These are phyloP conservation scores for Neurospora tetraspora DNA, from an alignment of 495 filamentous ascomycete species.

Conservation along the genomic window DNA sequence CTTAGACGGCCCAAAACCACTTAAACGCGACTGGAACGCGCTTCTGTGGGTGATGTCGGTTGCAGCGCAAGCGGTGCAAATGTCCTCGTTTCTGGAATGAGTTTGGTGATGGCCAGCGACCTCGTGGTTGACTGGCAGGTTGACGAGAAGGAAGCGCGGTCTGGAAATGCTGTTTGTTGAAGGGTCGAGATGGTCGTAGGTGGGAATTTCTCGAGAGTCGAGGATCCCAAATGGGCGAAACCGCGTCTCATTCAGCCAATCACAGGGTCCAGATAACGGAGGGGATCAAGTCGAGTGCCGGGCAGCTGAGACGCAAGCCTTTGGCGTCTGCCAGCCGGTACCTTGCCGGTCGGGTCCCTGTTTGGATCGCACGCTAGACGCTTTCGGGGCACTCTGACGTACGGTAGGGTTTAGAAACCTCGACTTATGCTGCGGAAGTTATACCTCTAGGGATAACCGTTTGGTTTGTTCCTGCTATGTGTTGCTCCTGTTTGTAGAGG, in stretches of 20 bases:
- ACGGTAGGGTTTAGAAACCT: not conserved
- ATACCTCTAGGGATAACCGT: not conserved
- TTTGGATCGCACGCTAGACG: not conserved
- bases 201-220: constrained; percentile 25
- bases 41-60: constrained; percentile 3
- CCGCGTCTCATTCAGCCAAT: constrained; percentile 24
- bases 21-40: constrained; percentile 35
- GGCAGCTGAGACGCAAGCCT: not conserved
- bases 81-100: not conserved
- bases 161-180: constrained; percentile 15
- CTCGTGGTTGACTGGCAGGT: constrained; percentile 13
- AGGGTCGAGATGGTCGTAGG: constrained; percentile 16
- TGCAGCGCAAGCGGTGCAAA: not conserved
- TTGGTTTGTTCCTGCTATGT: not conserved
- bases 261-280: constrained; percentile 10
- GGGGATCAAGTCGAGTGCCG: constrained; percentile 8
- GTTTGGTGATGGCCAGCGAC: constrained; percentile 15
- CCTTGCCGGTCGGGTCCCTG: not conserved
- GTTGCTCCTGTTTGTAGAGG: not conserved
- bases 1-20: constrained; percentile 19
- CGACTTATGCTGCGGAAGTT: not conserved
- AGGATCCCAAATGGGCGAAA: constrained; percentile 22
- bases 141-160: constrained; percentile 4
- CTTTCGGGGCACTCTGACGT: not conserved
- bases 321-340: not conserved